Conservation (phyloP, 352 stramenopile species). For the Achlya hypogyna region DNA sequence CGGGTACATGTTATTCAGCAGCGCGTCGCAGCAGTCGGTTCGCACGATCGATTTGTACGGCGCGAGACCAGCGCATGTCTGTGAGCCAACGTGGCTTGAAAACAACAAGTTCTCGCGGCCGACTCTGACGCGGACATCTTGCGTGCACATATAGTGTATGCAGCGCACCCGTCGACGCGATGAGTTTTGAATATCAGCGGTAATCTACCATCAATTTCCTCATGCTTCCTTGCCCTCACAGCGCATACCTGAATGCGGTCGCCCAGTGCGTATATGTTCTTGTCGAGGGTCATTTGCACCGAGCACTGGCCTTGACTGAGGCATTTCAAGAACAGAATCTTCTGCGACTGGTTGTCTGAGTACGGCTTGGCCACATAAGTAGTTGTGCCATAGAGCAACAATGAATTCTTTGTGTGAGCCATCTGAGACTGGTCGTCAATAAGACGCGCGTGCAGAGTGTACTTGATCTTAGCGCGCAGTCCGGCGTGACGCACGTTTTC, state of each 20-base stretch:
- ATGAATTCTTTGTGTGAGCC: neutral
- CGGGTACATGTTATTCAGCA: neutral
- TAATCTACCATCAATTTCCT: neutral
- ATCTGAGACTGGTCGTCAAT: neutral
- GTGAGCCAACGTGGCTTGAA: neutral
- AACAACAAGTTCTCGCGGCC: neutral
- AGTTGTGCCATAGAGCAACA: neutral
- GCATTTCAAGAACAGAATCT: neutral
- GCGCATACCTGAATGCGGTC: neutral
- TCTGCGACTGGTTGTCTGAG: neutral
- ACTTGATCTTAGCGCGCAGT: neutral
- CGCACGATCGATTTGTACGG: neutral
- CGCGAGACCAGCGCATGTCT: neutral
- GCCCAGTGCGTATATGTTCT: neutral
- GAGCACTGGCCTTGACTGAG: neutral
- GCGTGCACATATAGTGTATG: neutral
- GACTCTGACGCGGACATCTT: neutral
- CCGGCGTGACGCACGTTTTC: neutral
- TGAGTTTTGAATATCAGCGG: neutral
- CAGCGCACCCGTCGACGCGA: neutral
- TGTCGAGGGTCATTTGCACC: neutral
- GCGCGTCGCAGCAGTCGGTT: neutral
- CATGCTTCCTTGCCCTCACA: neutral
- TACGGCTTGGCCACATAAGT: neutral
- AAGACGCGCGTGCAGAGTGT: neutral